Conservation (phyloP, 176 grass and related monocot genomes). For the Avena sativa region DNA sequence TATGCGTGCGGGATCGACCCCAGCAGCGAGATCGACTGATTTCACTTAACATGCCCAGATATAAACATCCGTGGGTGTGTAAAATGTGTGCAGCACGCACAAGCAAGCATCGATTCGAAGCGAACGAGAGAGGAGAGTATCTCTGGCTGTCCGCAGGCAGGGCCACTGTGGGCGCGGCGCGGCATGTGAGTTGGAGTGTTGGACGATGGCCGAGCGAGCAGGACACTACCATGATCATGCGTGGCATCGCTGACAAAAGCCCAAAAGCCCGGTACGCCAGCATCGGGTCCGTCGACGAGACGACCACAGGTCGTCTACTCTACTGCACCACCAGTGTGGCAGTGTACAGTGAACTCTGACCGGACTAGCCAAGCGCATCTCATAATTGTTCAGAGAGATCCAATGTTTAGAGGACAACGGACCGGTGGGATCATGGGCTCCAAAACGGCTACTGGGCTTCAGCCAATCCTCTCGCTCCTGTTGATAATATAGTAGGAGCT, state of each 20-base stretch:
- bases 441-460: too few species aligned
- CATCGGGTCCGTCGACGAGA: background rate
- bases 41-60: background rate
- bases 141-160: background rate
- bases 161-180: background rate
- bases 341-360: too few species aligned
- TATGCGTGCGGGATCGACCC: background rate
- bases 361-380: too few species aligned
- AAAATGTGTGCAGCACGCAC: background rate
- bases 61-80: too few species aligned
- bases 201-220: constrained; percentile 5
- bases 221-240: background rate
- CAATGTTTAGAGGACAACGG: too few species aligned
- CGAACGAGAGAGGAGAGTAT: background rate
- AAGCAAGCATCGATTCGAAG: background rate
- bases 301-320: background rate
- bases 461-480: too few species aligned
- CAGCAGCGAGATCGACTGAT: background rate
- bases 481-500: too few species aligned
- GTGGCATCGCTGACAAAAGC: background rate
- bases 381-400: too few species aligned
- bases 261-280: background rate
- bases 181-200: background rate
- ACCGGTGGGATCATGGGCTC: too few species aligned
- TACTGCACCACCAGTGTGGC: background rate